Evolutionary conservation across 495 filamentous ascomycete genomes (phyloP).

Genomic region (Aspergillus taichungensis): DNA sequence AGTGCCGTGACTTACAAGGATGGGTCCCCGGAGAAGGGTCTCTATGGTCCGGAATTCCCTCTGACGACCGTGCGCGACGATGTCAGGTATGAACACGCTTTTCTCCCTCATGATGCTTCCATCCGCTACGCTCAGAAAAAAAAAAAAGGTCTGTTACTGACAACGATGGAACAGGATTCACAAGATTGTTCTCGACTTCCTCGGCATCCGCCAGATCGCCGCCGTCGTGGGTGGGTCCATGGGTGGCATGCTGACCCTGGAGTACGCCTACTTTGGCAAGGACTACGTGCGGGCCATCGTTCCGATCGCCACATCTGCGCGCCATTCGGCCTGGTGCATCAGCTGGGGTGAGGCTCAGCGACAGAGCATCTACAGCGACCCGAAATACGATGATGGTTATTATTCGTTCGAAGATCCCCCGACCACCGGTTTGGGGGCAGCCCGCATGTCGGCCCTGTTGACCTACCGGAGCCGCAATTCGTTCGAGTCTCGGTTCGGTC

Average conservation of each 20-base stretch:
- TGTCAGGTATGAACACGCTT: constrained; percentile 57
- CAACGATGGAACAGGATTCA: constrained; percentile 53
- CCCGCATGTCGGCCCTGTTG: constrained; percentile 90
- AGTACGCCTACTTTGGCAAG: constrained; percentile 93
- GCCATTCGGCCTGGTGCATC: constrained; percentile 98
- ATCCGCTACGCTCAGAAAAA: not conserved
- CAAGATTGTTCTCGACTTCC: constrained; percentile 80
- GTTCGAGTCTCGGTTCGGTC: constrained; percentile 88
- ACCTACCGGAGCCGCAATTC: constrained; percentile 96
- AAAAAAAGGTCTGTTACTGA: not conserved
- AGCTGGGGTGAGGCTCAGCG: constrained; percentile 97
- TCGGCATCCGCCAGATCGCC: constrained; percentile 80
- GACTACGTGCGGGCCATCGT: constrained; percentile 89
- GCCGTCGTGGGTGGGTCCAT: constrained; percentile 94
- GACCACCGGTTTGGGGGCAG: constrained; percentile 76
- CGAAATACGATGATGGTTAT: constrained; percentile 96
- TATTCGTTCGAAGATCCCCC: constrained; percentile 81
- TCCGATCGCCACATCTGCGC: constrained; percentile 87
- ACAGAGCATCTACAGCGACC: constrained; percentile 96
- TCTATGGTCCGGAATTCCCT: constrained; percentile 93
- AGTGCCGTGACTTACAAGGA: constrained; percentile 89
- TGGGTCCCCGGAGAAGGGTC: constrained; percentile 60
- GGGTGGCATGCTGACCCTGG: constrained; percentile 93
- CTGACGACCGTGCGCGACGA: constrained; percentile 92
- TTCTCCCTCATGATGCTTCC: not conserved